phyloP scores from a whole-genome alignment of 768 basidiomycete species.

The Mycena maculata region DNA sequence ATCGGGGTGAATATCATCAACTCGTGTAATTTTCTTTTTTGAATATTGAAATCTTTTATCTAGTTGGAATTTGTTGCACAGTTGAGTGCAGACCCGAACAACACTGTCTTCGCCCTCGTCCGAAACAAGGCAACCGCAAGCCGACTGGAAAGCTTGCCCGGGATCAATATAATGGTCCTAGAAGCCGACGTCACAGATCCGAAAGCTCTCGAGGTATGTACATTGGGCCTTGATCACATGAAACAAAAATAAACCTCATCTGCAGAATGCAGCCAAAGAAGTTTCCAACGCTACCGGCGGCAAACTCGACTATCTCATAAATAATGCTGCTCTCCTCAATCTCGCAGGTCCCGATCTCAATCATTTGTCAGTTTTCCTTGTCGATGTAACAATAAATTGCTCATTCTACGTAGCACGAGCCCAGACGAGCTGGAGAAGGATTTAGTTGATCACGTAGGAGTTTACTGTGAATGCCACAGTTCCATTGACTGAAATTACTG shows the following conservation, averaged over 20 bases:
- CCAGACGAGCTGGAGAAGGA: constrained; percentile 13
- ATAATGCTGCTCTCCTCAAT: constrained; percentile 3
- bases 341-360: not conserved
- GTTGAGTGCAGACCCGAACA: constrained; percentile 6
- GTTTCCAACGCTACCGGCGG: constrained; percentile 3
- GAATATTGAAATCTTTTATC: too few relatives aligned
- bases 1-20: constrained; percentile 14
- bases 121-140: constrained; percentile 4
- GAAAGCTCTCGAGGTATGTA: constrained; percentile 1
- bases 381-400: not conserved
- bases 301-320: constrained; percentile 17
- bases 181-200: constrained; percentile 18
- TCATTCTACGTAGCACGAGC: not conserved
- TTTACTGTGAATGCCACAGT: not conserved
- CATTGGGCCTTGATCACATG: fast-evolving
- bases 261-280: constrained; percentile 5
- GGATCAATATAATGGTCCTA: constrained; percentile 13
- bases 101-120: constrained; percentile 19
- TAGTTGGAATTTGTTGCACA: constrained; percentile 22
- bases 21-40: too few relatives aligned
- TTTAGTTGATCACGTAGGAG: constrained; percentile 3
- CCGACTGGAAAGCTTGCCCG: not conserved
- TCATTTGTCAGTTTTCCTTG: not conserved
- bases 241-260: not conserved
- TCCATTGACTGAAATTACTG: not conserved